Conservation (phyloP, 306 rosid species). For the Prunus armeniaca region DNA sequence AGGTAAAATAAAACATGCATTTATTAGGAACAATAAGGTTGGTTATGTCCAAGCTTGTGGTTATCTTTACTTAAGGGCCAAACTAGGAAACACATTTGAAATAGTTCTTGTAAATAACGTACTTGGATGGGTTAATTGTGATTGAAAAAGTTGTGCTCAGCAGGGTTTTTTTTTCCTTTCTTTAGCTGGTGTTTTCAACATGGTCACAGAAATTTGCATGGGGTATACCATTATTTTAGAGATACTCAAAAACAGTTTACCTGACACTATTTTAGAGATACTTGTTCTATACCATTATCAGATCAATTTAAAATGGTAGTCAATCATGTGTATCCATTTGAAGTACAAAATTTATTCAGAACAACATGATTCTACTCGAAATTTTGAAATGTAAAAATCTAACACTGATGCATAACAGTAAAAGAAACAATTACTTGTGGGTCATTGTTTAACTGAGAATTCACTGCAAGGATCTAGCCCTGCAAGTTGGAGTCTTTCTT, state of each 20-base stretch:
- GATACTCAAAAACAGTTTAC: neutral
- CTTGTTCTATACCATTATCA: neutral
- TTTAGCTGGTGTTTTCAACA: neutral
- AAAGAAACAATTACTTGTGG: neutral
- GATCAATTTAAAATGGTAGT: neutral
- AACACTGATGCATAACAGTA: neutral
- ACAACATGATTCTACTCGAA: neutral
- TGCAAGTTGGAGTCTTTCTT: neutral
- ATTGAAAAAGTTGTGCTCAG: neutral
- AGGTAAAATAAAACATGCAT: conserved; percentile 40
- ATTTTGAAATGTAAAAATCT: neutral
- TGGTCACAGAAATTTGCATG: conserved; percentile 1
- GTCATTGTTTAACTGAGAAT: neutral
- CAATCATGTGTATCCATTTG: neutral
- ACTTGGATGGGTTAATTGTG: neutral
- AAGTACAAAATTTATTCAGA: neutral
- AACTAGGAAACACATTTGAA: neutral
- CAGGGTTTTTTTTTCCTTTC: neutral
- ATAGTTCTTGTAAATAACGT: neutral
- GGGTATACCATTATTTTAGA: conserved; percentile 9
- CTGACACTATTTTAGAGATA: neutral
- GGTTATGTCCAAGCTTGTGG: neutral
- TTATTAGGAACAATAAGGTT: neutral
- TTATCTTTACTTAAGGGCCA: neutral
- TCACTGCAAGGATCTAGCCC: neutral